Evolutionary conservation across 192 early-diverging fungal genomes (phyloP), one percentile per base, ranked within the genome.

Genomic region (Kickxella alabastrina): DNA sequence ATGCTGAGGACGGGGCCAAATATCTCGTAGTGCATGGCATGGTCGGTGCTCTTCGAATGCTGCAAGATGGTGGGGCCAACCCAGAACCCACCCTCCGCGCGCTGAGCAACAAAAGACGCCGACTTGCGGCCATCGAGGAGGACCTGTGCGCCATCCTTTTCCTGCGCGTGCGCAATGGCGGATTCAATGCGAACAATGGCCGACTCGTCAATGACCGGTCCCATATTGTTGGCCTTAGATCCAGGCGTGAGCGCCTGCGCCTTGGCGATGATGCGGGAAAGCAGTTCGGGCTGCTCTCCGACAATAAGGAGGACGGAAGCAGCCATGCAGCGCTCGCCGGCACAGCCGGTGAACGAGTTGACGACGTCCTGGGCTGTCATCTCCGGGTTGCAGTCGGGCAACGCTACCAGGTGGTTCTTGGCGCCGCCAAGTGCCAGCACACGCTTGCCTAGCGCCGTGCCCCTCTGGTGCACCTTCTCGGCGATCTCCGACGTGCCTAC

Each of bases 401-500:
- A 62, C 18, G 88, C 88, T n/a, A 91, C 80, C 49, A 91, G 75
- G 28, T 90, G 88, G 68, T 91, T 91, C 79, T 83, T 86, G 31
- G 82, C 82, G 10, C 80, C 81, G 40, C 87, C 88, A 26, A 91
- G 72, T 13, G 84, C 83, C 50, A 90, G 67, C 39, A 84, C 83
- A 10, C 89, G 82, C 55, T 91, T 91, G 59, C 80, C 80, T 29
- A 80, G 47, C 9, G 28, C 46, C 14, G 77, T 57, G 28, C 79
- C 79, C 31, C 74, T 46, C 28, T 65, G 49, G 14, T 72, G 58
- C 0, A 90, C 65, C 21, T 72, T 25, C 52, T 85, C 81, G 3
- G 88, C 88, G n/a, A 91, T 82, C n/a, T 71, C 70, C 4, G 88
- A 84, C 0, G 88, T 87, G 23, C 89, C 89, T 1, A 91, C 89